These are phyloP conservation scores for Suillus discolor DNA, from an alignment of 768 basidiomycete genomes.

Conservation along the genomic window DNA sequence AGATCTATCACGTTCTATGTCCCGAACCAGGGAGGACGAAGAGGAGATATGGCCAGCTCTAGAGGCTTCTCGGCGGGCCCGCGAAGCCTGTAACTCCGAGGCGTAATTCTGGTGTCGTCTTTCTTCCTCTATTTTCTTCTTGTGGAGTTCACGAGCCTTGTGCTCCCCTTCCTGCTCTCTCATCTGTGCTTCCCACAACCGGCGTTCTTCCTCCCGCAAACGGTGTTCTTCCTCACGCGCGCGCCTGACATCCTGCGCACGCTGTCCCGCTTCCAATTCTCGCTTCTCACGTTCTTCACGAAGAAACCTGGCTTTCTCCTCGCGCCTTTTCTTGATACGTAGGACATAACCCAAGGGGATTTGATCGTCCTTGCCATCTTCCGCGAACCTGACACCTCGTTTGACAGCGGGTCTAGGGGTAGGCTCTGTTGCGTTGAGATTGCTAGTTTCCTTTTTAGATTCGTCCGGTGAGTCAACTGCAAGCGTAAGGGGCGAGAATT, in stretches of 20 bases:
- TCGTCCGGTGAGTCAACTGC: constrained; percentile 5
- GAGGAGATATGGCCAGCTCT: constrained; percentile 45
- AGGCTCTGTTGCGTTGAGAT: constrained; percentile 7
- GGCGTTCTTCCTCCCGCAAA: constrained; percentile 45
- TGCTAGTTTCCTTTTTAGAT: constrained; percentile 7
- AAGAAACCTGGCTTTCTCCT: constrained; percentile 71
- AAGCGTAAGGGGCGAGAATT: constrained; percentile 1
- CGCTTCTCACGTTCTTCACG: constrained; percentile 60
- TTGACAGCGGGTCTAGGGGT: constrained; percentile 24
- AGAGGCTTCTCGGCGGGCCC: constrained; percentile 59
- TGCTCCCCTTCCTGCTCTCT: constrained; percentile 54
- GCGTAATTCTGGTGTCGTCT: constrained; percentile 52
- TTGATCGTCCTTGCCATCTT: constrained; percentile 63
- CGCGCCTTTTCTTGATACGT: constrained; percentile 70
- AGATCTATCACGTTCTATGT: constrained; percentile 37
- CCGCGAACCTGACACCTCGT: constrained; percentile 67
- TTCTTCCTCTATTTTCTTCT: constrained; percentile 50
- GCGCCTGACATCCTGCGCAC: constrained; percentile 45
- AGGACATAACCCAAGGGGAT: constrained; percentile 72
- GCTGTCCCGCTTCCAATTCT: constrained; percentile 45
- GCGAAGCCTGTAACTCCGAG: constrained; percentile 63
- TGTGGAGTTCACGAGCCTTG: constrained; percentile 37
- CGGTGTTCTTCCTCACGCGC: constrained; percentile 46
- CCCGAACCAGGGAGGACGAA: constrained; percentile 21
- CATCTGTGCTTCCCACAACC: constrained; percentile 47